Percentiles rank a stretch among this genome's conserved stretches.
Evolutionary conservation across 140 eudicot species (phyloP).

Genomic region (Ambrosia hybrid): DNA sequence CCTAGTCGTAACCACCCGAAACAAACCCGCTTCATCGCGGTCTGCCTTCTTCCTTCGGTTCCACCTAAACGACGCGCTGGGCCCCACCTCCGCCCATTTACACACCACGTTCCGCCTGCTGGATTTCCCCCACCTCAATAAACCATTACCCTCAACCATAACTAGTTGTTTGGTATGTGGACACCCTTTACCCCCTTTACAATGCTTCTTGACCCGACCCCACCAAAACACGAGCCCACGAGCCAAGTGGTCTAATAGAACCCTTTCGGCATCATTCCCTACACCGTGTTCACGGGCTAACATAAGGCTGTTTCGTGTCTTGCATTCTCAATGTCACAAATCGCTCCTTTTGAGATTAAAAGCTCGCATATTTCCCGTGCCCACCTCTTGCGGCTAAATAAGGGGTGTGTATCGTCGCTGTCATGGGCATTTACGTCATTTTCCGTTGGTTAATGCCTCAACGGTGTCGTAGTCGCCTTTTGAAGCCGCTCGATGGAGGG

Average conservation of each 20-base stretch:
- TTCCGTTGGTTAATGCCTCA: constrained; percentile 31
- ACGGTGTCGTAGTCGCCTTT: constrained; percentile 46
- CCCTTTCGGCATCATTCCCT: constrained; percentile 52
- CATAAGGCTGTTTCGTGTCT: constrained; percentile 64
- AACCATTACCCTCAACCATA: constrained; percentile 56
- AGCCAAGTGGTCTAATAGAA: constrained; percentile 68
- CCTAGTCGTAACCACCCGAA: constrained; percentile 72
- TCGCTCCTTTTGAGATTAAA: constrained; percentile 64
- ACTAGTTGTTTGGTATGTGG: constrained; percentile 58
- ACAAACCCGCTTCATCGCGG: constrained; percentile 62
- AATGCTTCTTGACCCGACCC: constrained; percentile 62
- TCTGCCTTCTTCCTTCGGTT: constrained; percentile 64
- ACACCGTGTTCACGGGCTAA: constrained; percentile 43
- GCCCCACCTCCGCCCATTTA: constrained; percentile 70
- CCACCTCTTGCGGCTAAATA: constrained; percentile 77
- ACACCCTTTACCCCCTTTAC: constrained; percentile 66
- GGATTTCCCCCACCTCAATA: constrained; percentile 82
- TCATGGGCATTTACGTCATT: constrained; percentile 51
- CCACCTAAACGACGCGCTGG: constrained; percentile 50
- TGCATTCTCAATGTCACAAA: constrained; percentile 51
- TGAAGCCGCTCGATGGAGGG: constrained; percentile 65
- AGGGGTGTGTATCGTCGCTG: constrained; percentile 70
- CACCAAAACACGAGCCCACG: constrained; percentile 59
- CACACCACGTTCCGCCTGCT: constrained; percentile 76
- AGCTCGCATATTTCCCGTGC: constrained; percentile 59